Evolutionary conservation across 2,329 filamentous ascomycete species (phyloP), one percentile per base, ranked within the genome.

Genomic region (Alternaria brassicae): DNA sequence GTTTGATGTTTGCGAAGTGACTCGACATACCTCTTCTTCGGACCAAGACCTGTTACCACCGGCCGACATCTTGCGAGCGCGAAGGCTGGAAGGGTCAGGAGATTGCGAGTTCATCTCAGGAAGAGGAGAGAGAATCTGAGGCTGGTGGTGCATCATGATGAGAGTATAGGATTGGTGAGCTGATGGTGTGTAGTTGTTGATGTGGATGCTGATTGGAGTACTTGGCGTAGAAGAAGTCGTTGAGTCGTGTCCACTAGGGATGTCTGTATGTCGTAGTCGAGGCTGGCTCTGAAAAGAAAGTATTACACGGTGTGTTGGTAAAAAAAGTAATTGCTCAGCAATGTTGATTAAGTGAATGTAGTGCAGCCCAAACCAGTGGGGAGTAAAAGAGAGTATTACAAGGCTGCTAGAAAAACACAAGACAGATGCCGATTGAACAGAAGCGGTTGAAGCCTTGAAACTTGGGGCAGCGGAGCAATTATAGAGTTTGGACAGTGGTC

Each of bases 1-100:
- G 27, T 5, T n/a, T 7, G 21, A 28, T 23, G n/a, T 0, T 4
- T 21, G n/a, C 21, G 34, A 30, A 28, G 17, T 44, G 23, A 50
- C n/a, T 41, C 1, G 7, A 36, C 84, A 70, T 83, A 92, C 91
- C 88, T 93, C 91, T 78, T 93, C 91, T 76, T 93, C 91, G 64
- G 90, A 93, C 91, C 91, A 94, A 57, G 91, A 91, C 77, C 91
- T 85, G 69, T 91, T 90, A 67, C 91, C 90, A 65, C 90, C 89
- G 50, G 89, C 90, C 60, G 89, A 85, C 62, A 85, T 80, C 81
- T 90, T 91, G 62, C 89, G 85, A 74, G 84, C 86, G 80, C 91
- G 90, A 80, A 73, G 89, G 81, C 54, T 86, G 83, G 75, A 73
- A 25, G 63, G 41, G 56, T 70, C 67, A 13, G 72, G 53, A 15